Evolutionary conservation across 2,329 filamentous ascomycete genomes (phyloP).

Genomic region (Claviceps purpurea): DNA sequence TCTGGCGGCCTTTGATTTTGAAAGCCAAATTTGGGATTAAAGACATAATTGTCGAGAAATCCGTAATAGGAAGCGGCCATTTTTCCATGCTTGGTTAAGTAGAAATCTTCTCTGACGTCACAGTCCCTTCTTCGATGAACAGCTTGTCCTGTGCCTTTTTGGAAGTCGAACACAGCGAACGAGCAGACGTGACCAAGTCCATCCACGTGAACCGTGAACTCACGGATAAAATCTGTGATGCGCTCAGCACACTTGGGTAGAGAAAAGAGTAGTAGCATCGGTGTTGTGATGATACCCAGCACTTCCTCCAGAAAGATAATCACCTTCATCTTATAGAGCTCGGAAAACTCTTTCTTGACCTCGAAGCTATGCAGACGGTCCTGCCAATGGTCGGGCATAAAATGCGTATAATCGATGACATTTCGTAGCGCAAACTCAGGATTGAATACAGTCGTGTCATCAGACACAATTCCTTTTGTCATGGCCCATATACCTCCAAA

Average conservation of each 20-base stretch:
- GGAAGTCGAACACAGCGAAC: conserved; percentile 94
- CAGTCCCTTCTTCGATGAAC: conserved; percentile 25
- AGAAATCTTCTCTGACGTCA: conserved; percentile 85
- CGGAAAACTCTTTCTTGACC: conserved; percentile 78
- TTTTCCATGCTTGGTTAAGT: conserved; percentile 88
- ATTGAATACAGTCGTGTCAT: conserved; percentile 81
- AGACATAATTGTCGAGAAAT: conserved; percentile 83
- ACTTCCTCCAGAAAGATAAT: conserved; percentile 89
- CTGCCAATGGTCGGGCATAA: conserved; percentile 80
- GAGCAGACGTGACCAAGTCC: conserved; percentile 93
- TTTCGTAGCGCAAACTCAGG: conserved; percentile 79
- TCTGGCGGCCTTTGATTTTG: conserved; percentile 46
- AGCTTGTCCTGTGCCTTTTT: conserved; percentile 51
- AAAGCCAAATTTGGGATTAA: conserved; percentile 56
- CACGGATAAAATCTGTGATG: conserved; percentile 93
- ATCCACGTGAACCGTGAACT: conserved; percentile 95
- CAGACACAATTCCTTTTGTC: conserved; percentile 70
- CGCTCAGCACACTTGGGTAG: conserved; percentile 81
- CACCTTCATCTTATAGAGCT: conserved; percentile 83
- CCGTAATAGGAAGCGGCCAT: conserved; percentile 97
- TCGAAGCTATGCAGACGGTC: conserved; percentile 85
- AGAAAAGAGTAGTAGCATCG: conserved; percentile 75
- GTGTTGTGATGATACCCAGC: conserved; percentile 81
- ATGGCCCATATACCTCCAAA: conserved; percentile 75
- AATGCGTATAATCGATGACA: conserved; percentile 87